phyloP scores from a whole-genome alignment of 2,329 filamentous ascomycete genomes.

The Fusarium graminum region DNA sequence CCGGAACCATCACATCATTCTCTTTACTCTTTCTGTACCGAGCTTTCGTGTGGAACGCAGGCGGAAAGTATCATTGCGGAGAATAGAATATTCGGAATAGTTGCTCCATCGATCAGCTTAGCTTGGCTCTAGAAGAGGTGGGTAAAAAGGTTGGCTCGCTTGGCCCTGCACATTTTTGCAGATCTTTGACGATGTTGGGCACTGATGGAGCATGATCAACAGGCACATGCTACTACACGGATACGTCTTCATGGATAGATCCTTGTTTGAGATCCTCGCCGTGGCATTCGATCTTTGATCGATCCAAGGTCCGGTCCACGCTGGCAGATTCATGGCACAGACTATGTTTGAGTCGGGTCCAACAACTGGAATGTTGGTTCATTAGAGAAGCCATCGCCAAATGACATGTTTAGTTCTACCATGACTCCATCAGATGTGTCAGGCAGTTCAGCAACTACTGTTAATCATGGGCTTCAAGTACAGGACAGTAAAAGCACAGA shows the following conservation, averaged over 20 bases:
- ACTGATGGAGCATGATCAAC: conserved; percentile 7
- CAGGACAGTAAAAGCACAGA: too few species aligned
- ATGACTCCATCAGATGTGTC: too few species aligned
- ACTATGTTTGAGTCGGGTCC: not conserved
- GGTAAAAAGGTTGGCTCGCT: conserved; percentile 1
- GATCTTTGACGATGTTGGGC: conserved; percentile 1
- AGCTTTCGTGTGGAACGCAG: not conserved
- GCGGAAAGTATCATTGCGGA: not conserved
- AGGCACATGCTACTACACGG: not conserved
- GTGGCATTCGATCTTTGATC: not conserved
- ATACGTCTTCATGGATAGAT: conserved; percentile 7
- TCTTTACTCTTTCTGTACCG: not conserved
- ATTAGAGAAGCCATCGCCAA: not conserved
- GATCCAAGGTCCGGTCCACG: conserved; percentile 4
- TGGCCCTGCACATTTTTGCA: conserved; percentile 1
- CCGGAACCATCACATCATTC: conserved; percentile 3
- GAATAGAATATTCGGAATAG: not conserved
- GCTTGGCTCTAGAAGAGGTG: not conserved
- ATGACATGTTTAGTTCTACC: not conserved
- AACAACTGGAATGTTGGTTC: conserved; percentile 5
- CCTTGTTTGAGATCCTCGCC: conserved; percentile 6
- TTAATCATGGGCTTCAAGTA: too few species aligned
- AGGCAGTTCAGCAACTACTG: too few species aligned
- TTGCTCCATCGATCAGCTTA: not conserved
- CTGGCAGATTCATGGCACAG: not conserved